Conservation (phyloP, 345 rosid species). For the Salix purpurea region DNA sequence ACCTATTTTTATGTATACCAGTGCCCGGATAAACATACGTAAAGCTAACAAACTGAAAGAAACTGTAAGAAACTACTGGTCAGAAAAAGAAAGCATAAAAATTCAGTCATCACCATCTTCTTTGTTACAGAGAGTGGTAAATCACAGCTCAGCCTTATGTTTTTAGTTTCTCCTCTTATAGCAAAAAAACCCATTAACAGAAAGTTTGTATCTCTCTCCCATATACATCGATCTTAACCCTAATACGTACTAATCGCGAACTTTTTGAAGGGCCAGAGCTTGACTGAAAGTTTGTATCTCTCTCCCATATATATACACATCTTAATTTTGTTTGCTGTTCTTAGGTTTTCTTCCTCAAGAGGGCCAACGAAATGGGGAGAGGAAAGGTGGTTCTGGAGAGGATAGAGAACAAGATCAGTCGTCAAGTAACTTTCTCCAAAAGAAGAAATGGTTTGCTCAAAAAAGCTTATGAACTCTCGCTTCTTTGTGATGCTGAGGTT, state of each 20-base stretch:
- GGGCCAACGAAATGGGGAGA: constrained; percentile 32
- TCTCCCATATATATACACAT: too few relatives aligned
- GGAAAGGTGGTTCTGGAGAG: constrained; percentile 43
- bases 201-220: too few relatives aligned
- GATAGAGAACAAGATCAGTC: constrained; percentile 42
- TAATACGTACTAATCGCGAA: not conserved
- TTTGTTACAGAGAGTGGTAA: not conserved
- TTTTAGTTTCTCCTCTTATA: not conserved
- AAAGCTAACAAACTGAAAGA: too few relatives aligned
- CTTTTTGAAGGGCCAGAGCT: not conserved
- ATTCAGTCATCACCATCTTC: not conserved
- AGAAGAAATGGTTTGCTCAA: constrained; percentile 43
- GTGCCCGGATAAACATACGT: too few relatives aligned
- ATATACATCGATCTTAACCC: too few relatives aligned
- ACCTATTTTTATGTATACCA: too few relatives aligned
- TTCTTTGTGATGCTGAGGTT: constrained; percentile 40
- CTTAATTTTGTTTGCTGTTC: not conserved
- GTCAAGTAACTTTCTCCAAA: constrained; percentile 42
- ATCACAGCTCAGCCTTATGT: not conserved
- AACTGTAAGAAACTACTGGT: too few relatives aligned
- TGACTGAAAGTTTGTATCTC: too few relatives aligned
- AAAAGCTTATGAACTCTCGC: constrained; percentile 40
- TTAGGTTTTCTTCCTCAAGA: not conserved
- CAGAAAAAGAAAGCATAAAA: too few relatives aligned
- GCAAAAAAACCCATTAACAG: not conserved